These are phyloP conservation scores for Ganoderma sinense DNA, from an alignment of 1,284 basidiomycete genomes.

Conservation along the genomic window DNA sequence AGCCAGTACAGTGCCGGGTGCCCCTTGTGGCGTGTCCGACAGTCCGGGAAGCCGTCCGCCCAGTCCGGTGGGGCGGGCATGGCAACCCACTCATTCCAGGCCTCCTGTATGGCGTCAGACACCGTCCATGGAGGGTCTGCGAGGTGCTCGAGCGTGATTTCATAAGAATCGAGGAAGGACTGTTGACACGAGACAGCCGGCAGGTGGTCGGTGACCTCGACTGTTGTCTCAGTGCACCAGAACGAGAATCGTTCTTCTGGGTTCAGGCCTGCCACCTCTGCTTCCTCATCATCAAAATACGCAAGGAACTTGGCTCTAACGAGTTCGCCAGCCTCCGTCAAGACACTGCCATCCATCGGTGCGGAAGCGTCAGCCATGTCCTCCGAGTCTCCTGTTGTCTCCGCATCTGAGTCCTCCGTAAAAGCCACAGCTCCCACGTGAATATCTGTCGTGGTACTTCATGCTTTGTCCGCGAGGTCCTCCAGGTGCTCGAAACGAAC, in stretches of 20 bases:
- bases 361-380: no score
- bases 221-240: neutral
- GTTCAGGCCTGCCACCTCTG: neutral
- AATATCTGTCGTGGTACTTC: neutral
- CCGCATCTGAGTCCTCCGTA: neutral
- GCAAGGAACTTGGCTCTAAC: neutral
- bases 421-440: neutral
- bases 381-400: no score
- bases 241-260: neutral
- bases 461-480: neutral
- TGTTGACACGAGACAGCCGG: neutral
- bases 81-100: neutral
- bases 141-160: neutral
- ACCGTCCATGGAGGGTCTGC: neutral
- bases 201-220: neutral
- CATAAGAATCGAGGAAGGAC: neutral
- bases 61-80: neutral
- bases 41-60: neutral
- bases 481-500: neutral
- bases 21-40: neutral
- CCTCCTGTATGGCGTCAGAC: neutral
- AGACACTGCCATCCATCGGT: no score
- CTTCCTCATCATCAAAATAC: neutral
- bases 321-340: no score
- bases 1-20: neutral